Percentiles rank a stretch among this genome's conserved stretches.
These are phyloP conservation scores for Pseudogymnoascus sp. DNA, from an alignment of 2,329 filamentous ascomycete species.

Conservation along the genomic window DNA sequence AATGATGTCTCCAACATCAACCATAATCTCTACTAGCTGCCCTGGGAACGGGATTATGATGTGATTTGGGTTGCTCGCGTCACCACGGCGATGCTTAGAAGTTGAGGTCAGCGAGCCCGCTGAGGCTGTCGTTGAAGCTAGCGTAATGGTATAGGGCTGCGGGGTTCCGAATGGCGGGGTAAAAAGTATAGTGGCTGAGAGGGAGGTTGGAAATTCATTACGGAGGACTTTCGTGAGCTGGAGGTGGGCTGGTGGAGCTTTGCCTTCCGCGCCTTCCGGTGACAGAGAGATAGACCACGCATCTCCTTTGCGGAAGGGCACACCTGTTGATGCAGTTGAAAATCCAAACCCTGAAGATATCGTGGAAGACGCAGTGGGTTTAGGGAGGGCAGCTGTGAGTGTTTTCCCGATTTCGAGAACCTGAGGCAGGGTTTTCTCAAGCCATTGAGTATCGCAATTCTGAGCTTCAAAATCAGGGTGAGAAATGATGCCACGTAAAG, in stretches of 20 bases:
- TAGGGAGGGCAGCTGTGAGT: slow-evolving; percentile 28
- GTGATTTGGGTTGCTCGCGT: slow-evolving; percentile 43
- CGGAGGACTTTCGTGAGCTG: slow-evolving; percentile 46
- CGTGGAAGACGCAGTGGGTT: slow-evolving; percentile 22
- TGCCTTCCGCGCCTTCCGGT: slow-evolving; percentile 22
- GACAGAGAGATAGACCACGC: slow-evolving; percentile 48
- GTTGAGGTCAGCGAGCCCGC: slow-evolving; percentile 45
- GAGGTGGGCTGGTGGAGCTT: slow-evolving; percentile 40
- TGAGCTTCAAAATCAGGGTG: slow-evolving; percentile 43
- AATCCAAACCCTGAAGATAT: background rate
- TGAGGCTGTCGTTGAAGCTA: slow-evolving; percentile 36
- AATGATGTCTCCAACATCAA: slow-evolving; percentile 44
- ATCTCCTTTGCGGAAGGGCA: slow-evolving; percentile 51
- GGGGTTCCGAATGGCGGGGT: slow-evolving; percentile 39
- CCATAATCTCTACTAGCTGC: slow-evolving; percentile 51
- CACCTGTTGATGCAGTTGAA: slow-evolving; percentile 23
- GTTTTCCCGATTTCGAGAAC: slow-evolving; percentile 28
- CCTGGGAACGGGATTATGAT: slow-evolving; percentile 51
- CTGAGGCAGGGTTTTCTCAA: slow-evolving; percentile 40
- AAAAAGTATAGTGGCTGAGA: slow-evolving; percentile 45
- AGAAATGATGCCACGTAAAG: slow-evolving; percentile 46
- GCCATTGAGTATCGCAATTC: slow-evolving; percentile 49
- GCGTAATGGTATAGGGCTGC: slow-evolving; percentile 36
- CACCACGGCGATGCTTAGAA: slow-evolving; percentile 41
- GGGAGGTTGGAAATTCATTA: slow-evolving; percentile 52